Base-by-base conservation (phyloP, 2,329 filamentous ascomycete species). In the Botrytis elliptica region DNA sequence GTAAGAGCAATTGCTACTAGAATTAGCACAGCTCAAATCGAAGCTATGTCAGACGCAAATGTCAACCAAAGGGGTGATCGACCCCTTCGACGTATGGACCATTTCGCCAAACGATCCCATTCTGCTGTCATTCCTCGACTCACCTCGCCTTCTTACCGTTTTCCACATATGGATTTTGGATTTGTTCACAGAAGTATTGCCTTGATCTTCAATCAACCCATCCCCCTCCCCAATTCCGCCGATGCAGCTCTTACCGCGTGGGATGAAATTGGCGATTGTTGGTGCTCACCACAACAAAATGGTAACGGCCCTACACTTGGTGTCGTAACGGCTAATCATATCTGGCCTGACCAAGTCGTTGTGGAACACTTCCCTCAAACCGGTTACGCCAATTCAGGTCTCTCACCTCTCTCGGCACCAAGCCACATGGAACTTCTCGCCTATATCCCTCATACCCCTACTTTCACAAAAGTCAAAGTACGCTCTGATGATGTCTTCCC, bases 241-340 rank as follows among this genome's bases (percentile, higher is more conserved):
- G 79, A 84, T n/a, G 82, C 85, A 0, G 93, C 92, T 0, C 85
- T 97, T 3, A 80, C 83, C 2, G 83, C 85, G 5, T 97, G 95
- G 94, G 85, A 90, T 16, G 93, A 97, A 67, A 87, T 91, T 49
- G 93, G 92, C 33, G 93, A 98, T 75, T 97, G 94, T 82, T 98
- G 94, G 92, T 98, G 95, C 81, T 90, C 91, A 7, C 86, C 85
- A 83, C 0, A 76, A 79, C 18, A 81, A 22, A 83, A 77, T 22
- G 78, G 78, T 3, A 85, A 87, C 67, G 88, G 89, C 55, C 89
- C 90, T 2, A 88, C 89, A 71, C 84, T 98, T 25, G 88, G 88
- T 14, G 88, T 97, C 29, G 82, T 89, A 59, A 85, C 91, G 29
- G 85, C 87, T 49, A 82, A 86, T 49, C 81, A 83, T 9, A 86